Base-by-base conservation (phyloP, 371 early-diverging fungal species). In the Smittium culicis region DNA sequence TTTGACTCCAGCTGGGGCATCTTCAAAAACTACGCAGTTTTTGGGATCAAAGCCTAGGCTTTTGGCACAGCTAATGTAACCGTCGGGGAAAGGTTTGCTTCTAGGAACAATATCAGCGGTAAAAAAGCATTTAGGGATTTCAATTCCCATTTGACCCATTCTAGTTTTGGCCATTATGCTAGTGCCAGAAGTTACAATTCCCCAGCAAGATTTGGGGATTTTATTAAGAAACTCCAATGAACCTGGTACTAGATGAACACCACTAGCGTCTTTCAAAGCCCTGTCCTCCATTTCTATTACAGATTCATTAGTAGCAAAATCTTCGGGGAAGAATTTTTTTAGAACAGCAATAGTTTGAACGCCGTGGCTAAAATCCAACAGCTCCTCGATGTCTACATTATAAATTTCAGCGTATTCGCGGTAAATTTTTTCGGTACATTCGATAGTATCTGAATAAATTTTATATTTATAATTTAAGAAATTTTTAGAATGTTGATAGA, bases 11-110 rank as follows among this genome's bases (percentile, higher is more conserved):
- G 85, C 82, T 17, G 79, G 85, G 0, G 88, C 86, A 70, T 88
- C 88, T 69, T 88, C 88, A 78, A 87, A 85, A 2, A 87, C 88
- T 20, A 88, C 67, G 66, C 87, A 87, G 3, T 74, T 78, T 32
- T 67, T 68, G 0, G 85, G 72, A 33, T 81, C 78, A 2, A 73
- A 61, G 0, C 79, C 77, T 65, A 88, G 54, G 3, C 67, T 61
- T 31, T 68, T 64, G 2, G 87, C 83, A 0, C 81, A 82, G 28
- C 67, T 57, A 59, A 81, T 66, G 56, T 86, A 88, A 0, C 86
- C 83, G 66, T 86, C 87, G 11, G 86, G 86, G 62, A 81, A 70
- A 30, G 86, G 88, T 54, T 88, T 86, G 0, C 88, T 86, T 25
- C 68, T 67, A 16, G 64, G 67, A 0, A 85, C 68, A 70, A 83